Evolutionary conservation across 352 stramenopile genomes (phyloP), one percentile per base, ranked within the genome.

Genomic region (Detonula confervacea): DNA sequence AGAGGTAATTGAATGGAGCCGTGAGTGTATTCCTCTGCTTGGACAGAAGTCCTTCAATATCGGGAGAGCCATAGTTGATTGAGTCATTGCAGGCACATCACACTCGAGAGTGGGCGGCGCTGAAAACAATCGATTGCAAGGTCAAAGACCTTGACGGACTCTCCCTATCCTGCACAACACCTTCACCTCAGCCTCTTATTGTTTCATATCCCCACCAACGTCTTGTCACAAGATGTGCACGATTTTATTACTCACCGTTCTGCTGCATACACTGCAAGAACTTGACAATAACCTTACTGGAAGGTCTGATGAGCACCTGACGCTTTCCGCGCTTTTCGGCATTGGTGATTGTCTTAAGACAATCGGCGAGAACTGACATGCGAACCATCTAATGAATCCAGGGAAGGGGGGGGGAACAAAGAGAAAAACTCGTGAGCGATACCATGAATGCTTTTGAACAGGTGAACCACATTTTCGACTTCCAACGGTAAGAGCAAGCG

Each of bases 211-310:
- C n/a, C n/a, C n/a, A n/a, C n/a, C n/a, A n/a, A n/a, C n/a, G n/a
- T n/a, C n/a, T n/a, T n/a, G n/a, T n/a, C n/a, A n/a, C n/a, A n/a
- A n/a, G n/a, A n/a, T n/a, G n/a, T n/a, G n/a, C n/a, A n/a, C n/a
- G n/a, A n/a, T n/a, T 20, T 29, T 20, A 24, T 44, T 5, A 87
- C 93, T 87, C 85, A 97, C 95, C 96, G 91, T 99, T 97, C 92
- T 99, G 98, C 95, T 99, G 97, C 97, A 99, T 99, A 59, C 97
- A 95, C 92, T 98, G 96, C 83, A 99, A 95, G 91, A 99, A 99
- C 95, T 99, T 99, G 90, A 99, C 94, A 81, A 99, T 98, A 62
- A 99, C 98, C 96, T 99, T 99, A 69, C 96, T 99, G 77, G 94
- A 98, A 76, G 97, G 97, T 68, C 97, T 96, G 89, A 99, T 97